Conservation (phyloP, 2,329 filamentous ascomycete genomes). For the Lizonia empirigonia region DNA sequence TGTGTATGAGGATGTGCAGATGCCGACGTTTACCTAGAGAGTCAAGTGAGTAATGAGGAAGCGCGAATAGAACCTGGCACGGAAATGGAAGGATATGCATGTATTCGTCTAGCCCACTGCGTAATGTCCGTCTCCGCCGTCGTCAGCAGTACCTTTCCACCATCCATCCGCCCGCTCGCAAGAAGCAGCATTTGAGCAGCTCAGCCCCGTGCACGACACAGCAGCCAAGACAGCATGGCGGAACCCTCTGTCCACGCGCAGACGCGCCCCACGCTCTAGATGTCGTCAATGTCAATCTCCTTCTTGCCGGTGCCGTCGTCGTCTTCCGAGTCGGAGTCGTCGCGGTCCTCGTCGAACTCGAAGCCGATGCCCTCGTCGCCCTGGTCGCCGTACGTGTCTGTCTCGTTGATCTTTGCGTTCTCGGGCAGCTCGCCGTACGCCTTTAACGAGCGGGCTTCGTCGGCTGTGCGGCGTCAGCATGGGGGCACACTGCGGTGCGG, state of each 20-base stretch:
- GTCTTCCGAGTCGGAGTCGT: constrained; percentile 58
- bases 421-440: constrained; percentile 97
- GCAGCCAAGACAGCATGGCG: constrained; percentile 47
- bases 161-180: constrained; percentile 46
- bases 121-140: not conserved
- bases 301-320: constrained; percentile 69
- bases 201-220: constrained; percentile 23
- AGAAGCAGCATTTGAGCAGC: constrained; percentile 50
- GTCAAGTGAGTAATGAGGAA: not conserved
- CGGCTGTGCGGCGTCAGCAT: constrained; percentile 62
- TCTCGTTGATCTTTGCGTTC: constrained; percentile 99
- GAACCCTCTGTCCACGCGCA: constrained; percentile 23
- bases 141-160: constrained; percentile 10
- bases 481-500: not conserved
- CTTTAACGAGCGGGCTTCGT: constrained; percentile 94
- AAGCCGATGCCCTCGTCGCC: constrained; percentile 94
- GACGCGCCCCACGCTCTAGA: constrained; percentile 57
- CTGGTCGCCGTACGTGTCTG: constrained; percentile 88
- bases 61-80: too few relatives aligned
- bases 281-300: constrained; percentile 95
- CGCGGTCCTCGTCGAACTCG: constrained; percentile 94
- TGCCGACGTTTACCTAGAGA: constrained; percentile 26
- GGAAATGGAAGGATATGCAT: constrained; percentile 11
- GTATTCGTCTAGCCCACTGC: constrained; percentile 5
- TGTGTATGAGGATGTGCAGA: constrained; percentile 49